phyloP scores from a whole-genome alignment of 1,284 basidiomycete genomes.

The Takashimella tepidaria region DNA sequence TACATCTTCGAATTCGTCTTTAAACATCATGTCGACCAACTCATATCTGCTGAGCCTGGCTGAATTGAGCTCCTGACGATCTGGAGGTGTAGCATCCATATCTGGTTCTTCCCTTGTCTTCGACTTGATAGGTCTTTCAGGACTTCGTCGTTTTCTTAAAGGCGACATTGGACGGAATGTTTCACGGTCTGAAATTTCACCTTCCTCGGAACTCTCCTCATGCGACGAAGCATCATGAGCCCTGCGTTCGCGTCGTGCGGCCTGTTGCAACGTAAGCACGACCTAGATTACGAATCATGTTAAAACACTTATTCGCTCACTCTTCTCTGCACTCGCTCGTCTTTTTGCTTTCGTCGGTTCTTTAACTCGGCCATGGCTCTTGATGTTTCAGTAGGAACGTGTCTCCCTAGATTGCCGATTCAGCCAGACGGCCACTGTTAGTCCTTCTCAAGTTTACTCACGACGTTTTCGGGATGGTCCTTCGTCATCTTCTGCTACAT shows the following conservation, averaged over 20 bases:
- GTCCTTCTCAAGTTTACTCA: slow-evolving; percentile 48
- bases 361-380: slow-evolving; percentile 76
- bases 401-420: slow-evolving; percentile 64
- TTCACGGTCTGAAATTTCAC: slow-evolving; percentile 64
- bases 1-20: slow-evolving; percentile 27
- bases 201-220: slow-evolving; percentile 52
- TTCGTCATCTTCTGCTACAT: slow-evolving; percentile 29
- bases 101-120: slow-evolving; percentile 56
- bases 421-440: slow-evolving; percentile 28
- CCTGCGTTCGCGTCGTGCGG: slow-evolving; percentile 55
- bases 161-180: slow-evolving; percentile 49
- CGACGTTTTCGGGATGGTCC: slow-evolving; percentile 48
- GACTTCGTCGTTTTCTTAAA: slow-evolving; percentile 48
- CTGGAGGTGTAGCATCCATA: slow-evolving; percentile 60
- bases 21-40: slow-evolving; percentile 54
- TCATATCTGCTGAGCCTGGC: slow-evolving; percentile 73
- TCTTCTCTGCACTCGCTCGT: slow-evolving; percentile 31
- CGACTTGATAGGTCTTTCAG: slow-evolving; percentile 52
- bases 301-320: slow-evolving; percentile 12
- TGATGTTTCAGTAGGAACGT: slow-evolving; percentile 73
- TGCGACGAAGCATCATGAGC: slow-evolving; percentile 38
- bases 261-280: slow-evolving; percentile 17
- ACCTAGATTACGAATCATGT: slow-evolving; percentile 26
- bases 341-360: slow-evolving; percentile 64
- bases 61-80: slow-evolving; percentile 61